Conservation (phyloP, 805 yeast genomes). For the Vanderwaltozyma verrucispora region DNA sequence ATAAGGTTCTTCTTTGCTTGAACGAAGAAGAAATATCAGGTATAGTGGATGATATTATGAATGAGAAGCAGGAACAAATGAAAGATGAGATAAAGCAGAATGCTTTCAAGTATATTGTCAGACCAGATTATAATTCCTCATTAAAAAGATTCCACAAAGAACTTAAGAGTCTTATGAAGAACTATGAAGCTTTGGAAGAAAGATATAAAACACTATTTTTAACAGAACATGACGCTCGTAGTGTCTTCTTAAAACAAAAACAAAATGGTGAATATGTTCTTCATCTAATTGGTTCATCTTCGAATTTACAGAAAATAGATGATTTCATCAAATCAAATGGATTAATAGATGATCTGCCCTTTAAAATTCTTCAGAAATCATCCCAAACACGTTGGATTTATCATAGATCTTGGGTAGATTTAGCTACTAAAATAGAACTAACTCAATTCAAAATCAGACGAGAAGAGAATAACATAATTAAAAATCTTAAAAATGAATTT, state of each 20-base stretch:
- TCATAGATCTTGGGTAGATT: constrained; percentile 39
- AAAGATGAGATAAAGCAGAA: not conserved
- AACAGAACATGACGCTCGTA: constrained; percentile 19
- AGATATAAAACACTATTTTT: constrained; percentile 25
- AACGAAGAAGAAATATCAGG: constrained; percentile 30
- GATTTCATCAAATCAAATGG: constrained; percentile 10
- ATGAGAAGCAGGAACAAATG: not conserved
- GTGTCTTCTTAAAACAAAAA: constrained; percentile 31
- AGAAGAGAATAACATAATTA: constrained; percentile 48
- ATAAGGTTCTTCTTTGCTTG: constrained; percentile 33
- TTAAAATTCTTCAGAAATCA: constrained; percentile 31
- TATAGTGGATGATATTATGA: not conserved
- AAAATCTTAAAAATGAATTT: constrained; percentile 37
- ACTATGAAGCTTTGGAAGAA: constrained; percentile 22
- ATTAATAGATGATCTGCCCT: constrained; percentile 3
- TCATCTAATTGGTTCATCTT: constrained; percentile 35
- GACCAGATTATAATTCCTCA: constrained; percentile 24
- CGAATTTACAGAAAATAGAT: constrained; percentile 13
- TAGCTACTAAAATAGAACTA: constrained; percentile 40
- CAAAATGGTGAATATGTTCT: constrained; percentile 39
- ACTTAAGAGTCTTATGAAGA: constrained; percentile 19
- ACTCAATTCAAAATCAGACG: constrained; percentile 37
- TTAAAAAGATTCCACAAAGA: constrained; percentile 29
- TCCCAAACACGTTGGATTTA: constrained; percentile 37
- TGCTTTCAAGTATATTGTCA: constrained; percentile 27